These are phyloP conservation scores for Thermochaetoides thermophila DNA, from an alignment of 495 filamentous ascomycete genomes.

Conservation along the genomic window DNA sequence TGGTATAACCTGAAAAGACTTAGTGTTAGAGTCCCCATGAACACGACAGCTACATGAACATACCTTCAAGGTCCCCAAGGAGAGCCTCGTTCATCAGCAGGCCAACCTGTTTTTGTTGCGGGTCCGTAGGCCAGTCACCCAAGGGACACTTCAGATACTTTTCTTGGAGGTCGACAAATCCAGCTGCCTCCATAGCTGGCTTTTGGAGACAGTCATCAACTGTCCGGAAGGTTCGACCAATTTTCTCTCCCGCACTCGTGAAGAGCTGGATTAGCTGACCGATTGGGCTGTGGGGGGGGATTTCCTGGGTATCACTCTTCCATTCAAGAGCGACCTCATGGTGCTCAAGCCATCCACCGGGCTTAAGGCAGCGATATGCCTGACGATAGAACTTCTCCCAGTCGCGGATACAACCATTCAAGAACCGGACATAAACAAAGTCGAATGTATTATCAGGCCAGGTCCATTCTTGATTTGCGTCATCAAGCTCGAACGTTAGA, in stretches of 20 bases:
- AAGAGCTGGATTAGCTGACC: conserved; percentile 11
- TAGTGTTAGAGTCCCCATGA: no score
- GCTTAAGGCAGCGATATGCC: conserved; percentile 16
- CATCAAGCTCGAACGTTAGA: conserved; percentile 33
- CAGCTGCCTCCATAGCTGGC: conserved; percentile 36
- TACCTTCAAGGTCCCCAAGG: conserved; percentile 1
- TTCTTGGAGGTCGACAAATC: conserved; percentile 40
- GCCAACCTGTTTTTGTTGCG: conserved; percentile 33
- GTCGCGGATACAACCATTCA: conserved; percentile 40
- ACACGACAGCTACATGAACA: no score
- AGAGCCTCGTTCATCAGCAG: conserved; percentile 6
- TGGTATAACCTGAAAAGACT: conserved; percentile 6
- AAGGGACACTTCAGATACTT: conserved; percentile 38
- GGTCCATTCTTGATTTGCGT: conserved; percentile 36
- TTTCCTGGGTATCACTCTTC: conserved; percentile 10
- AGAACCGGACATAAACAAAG: conserved; percentile 31
- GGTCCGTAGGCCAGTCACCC: conserved; percentile 45
- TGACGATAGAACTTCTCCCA: conserved; percentile 34
- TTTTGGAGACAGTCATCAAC: conserved; percentile 15
- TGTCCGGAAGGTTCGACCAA: conserved; percentile 4
- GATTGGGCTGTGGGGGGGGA: conserved; percentile 4
- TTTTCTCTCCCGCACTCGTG: conserved; percentile 2
- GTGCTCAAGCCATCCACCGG: conserved; percentile 18
- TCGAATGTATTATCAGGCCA: conserved; percentile 29
- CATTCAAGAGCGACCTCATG: conserved; percentile 13